These are phyloP conservation scores for Monosporascus sp. DNA, from an alignment of 2,329 filamentous ascomycete species.

Conservation along the genomic window DNA sequence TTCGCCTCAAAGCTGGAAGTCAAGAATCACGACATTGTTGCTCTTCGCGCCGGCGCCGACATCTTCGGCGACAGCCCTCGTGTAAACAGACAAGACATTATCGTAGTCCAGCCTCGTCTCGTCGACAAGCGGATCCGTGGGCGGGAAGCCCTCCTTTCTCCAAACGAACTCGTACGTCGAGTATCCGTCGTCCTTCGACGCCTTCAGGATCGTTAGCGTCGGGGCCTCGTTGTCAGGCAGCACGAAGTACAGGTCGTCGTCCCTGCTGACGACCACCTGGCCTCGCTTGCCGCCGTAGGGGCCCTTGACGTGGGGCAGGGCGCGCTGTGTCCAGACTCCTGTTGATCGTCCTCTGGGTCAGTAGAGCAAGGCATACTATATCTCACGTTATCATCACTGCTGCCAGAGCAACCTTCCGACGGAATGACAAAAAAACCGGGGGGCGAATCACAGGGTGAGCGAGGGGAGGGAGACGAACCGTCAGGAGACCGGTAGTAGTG, in stretches of 20 bases:
- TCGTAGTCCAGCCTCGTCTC: slow-evolving; percentile 29
- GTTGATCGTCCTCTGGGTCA: neutral
- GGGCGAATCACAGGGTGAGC: neutral
- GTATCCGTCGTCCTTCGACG: slow-evolving; percentile 23
- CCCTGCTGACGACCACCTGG: slow-evolving; percentile 27
- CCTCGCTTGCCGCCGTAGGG: slow-evolving; percentile 29
- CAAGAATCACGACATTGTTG: slow-evolving; percentile 28
- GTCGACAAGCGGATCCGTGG: slow-evolving; percentile 35
- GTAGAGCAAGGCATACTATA: neutral
- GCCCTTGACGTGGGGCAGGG: slow-evolving; percentile 25
- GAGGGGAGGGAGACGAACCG: slow-evolving; percentile 15
- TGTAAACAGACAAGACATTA: slow-evolving; percentile 30
- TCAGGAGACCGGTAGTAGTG: slow-evolving; percentile 32
- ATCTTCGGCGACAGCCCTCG: slow-evolving; percentile 14
- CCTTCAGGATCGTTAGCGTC: slow-evolving; percentile 26
- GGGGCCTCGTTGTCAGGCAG: slow-evolving; percentile 27
- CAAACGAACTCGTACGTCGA: slow-evolving; percentile 30
- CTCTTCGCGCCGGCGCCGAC: neutral
- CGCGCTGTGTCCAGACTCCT: slow-evolving; percentile 29
- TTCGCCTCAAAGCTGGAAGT: slow-evolving; percentile 24
- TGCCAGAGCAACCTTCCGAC: no score
- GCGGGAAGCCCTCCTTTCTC: slow-evolving; percentile 27
- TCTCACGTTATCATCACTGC: neutral
- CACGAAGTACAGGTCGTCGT: slow-evolving; percentile 31
- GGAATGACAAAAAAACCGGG: neutral